Conservation (phyloP, 2,329 filamentous ascomycete genomes). For the Lachnellula suecica region DNA sequence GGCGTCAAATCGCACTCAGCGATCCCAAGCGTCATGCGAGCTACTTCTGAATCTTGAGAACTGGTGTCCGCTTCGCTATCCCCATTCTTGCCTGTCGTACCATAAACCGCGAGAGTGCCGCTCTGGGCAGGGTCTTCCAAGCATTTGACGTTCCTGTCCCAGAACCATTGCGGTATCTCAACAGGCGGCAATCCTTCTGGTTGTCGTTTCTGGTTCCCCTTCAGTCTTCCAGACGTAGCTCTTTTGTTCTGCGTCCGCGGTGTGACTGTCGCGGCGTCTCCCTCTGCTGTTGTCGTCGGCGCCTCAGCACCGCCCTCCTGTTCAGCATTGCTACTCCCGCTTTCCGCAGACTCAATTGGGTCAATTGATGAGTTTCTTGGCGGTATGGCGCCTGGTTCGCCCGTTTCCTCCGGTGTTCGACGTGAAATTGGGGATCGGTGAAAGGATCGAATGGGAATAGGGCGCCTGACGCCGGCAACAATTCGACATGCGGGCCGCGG, state of each 20-base stretch:
- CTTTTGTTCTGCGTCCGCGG: constrained; percentile 15
- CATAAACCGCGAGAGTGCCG: constrained; percentile 23
- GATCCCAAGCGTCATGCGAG: constrained; percentile 5
- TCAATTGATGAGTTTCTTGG: constrained; percentile 1
- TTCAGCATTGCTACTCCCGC: background rate
- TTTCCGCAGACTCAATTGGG: constrained; percentile 2
- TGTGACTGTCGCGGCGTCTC: constrained; percentile 3
- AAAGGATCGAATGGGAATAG: constrained; percentile 29
- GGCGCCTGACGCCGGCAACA: constrained; percentile 28
- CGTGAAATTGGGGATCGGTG: constrained; percentile 27
- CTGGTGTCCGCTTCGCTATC: background rate
- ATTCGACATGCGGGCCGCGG: constrained; percentile 30
- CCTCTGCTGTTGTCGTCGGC: background rate
- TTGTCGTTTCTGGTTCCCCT: constrained; percentile 21
- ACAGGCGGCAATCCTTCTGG: constrained; percentile 45
- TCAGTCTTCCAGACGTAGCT: constrained; percentile 17
- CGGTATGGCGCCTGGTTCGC: background rate
- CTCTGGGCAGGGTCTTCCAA: constrained; percentile 14
- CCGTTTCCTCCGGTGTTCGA: constrained; percentile 23
- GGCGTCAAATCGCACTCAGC: constrained; percentile 15
- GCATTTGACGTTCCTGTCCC: constrained; percentile 46
- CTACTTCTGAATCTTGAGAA: constrained; percentile 1
- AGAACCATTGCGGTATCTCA: constrained; percentile 57
- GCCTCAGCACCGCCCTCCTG: constrained; percentile 2
- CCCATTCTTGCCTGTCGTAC: background rate